phyloP scores from a whole-genome alignment of 106 monocot species.

The Narthecium ossifragum region DNA sequence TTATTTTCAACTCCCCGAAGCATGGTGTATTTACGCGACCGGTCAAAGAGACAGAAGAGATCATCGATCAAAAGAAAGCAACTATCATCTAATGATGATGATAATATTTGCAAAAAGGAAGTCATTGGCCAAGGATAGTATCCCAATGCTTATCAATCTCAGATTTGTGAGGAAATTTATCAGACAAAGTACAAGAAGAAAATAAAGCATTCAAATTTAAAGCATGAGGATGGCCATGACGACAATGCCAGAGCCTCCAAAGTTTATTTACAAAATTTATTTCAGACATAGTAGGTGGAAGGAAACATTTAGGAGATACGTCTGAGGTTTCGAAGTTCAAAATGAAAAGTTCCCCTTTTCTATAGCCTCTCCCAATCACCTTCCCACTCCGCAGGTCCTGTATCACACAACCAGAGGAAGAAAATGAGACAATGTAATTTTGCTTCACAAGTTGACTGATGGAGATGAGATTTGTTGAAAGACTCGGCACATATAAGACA shows the following conservation, averaged over 20 bases:
- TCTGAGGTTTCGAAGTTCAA: background rate
- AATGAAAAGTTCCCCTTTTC: slow-evolving; percentile 4
- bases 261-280: slow-evolving; percentile 2
- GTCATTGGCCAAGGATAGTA: no score
- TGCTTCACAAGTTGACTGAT: no score
- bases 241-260: slow-evolving; percentile 4
- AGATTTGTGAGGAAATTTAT: background rate
- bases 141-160: background rate
- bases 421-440: background rate
- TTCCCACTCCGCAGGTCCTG: no score
- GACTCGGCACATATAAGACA: background rate
- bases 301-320: background rate
- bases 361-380: slow-evolving; percentile 6
- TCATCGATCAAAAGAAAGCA: no score
- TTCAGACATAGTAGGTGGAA: slow-evolving; percentile 1
- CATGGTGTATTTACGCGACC: no score
- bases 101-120: no score
- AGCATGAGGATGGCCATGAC: background rate
- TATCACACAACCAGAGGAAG: background rate
- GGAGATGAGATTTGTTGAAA: no score
- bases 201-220: background rate
- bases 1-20: slow-evolving; percentile 3
- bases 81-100: no score
- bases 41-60: no score
- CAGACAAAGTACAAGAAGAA: background rate